Conservation (phyloP, 352 stramenopile genomes). For the Pythium chondricola region DNA sequence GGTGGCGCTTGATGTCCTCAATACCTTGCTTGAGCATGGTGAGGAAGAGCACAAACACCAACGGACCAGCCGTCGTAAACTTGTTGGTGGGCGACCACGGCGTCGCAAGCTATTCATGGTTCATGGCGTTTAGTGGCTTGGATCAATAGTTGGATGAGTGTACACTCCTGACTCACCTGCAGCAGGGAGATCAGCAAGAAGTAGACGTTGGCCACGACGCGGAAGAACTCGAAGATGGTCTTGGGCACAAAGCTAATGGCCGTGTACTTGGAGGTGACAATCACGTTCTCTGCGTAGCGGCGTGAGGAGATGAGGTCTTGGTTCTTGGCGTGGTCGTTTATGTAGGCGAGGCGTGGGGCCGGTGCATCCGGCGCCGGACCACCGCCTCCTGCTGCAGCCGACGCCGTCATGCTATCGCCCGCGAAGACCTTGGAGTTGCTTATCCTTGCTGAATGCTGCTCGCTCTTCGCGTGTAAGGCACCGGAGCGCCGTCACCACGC, state of each 20-base stretch:
- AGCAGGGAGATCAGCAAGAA: constrained; percentile 92
- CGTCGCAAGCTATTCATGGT: constrained; percentile 46
- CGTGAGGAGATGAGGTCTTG: constrained; percentile 38
- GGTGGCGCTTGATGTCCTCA: constrained; percentile 66
- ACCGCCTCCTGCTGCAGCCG: not conserved
- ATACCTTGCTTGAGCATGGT: constrained; percentile 71
- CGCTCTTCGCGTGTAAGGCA: too few relatives aligned
- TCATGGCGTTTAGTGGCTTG: too few relatives aligned
- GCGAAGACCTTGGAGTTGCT: constrained; percentile 13
- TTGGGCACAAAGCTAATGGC: constrained; percentile 88
- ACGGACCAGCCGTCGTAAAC: constrained; percentile 63
- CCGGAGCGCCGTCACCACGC: too few relatives aligned
- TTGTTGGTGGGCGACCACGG: constrained; percentile 61
- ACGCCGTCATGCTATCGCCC: constrained; percentile 11
- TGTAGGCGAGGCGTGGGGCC: constrained; percentile 31
- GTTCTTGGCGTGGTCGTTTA: constrained; percentile 52
- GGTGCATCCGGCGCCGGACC: not conserved
- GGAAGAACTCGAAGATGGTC: constrained; percentile 93
- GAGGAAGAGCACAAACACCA: constrained; percentile 69
- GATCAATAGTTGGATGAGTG: too few relatives aligned
- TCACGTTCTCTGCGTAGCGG: constrained; percentile 70
- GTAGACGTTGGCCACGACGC: constrained; percentile 92
- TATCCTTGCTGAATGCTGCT: constrained; percentile 7
- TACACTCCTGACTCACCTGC: constrained; percentile 61
- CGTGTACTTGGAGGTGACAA: constrained; percentile 92